These are phyloP conservation scores for Ascosphaera acerosa DNA, from an alignment of 2,329 filamentous ascomycete genomes.

Conservation along the genomic window DNA sequence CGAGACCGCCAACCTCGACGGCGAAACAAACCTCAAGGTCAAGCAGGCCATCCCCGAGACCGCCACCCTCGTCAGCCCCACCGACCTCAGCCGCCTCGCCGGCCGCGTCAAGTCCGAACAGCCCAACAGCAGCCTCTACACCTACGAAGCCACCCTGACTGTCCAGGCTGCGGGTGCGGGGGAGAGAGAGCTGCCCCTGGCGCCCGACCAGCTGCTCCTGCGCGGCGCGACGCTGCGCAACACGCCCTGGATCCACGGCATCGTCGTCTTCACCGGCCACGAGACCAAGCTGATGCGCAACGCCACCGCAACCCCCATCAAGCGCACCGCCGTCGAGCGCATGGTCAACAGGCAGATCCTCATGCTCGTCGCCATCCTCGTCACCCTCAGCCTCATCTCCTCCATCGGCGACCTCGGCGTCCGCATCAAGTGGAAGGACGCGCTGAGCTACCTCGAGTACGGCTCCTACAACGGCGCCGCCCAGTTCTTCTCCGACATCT, in stretches of 20 bases:
- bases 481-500: constrained; percentile 79
- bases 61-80: constrained; percentile 58
- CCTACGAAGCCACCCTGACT: constrained; percentile 87
- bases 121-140: constrained; percentile 94
- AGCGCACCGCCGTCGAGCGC: constrained; percentile 83
- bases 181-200: constrained; percentile 74
- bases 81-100: constrained; percentile 60
- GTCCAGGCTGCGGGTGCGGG: constrained; percentile 73
- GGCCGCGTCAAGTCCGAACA: constrained; percentile 84
- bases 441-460: constrained; percentile 50
- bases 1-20: constrained; percentile 91
- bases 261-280: constrained; percentile 82
- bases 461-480: constrained; percentile 38
- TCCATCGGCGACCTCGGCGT: constrained; percentile 76
- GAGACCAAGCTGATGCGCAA: constrained; percentile 99
- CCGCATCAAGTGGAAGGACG: constrained; percentile 34
- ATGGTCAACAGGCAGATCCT: constrained; percentile 87
- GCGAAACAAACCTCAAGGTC: constrained; percentile 96
- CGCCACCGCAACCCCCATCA: constrained; percentile 79
- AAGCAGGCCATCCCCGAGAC: constrained; percentile 95
- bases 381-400: constrained; percentile 66
- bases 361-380: constrained; percentile 61
- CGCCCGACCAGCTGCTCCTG: constrained; percentile 74
- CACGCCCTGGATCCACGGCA: constrained; percentile 82
- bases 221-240: constrained; percentile 85